Conservation (phyloP, 2,329 filamentous ascomycete genomes). For the Colletotrichum simmondsii region DNA sequence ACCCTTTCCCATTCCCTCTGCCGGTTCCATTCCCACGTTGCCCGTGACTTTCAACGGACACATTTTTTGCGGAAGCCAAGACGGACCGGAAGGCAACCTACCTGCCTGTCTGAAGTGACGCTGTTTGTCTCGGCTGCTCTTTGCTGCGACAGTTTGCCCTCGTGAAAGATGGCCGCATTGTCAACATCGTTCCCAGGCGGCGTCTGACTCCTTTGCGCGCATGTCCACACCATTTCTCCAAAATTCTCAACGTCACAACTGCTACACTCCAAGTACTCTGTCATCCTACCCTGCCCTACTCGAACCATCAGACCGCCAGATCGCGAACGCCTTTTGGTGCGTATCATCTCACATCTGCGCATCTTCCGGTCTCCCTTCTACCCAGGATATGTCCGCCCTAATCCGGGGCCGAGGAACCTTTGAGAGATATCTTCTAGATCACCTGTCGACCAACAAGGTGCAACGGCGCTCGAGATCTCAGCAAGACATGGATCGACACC, state of each 20-base stretch:
- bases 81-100: constrained; percentile 1
- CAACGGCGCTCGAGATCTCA: constrained; percentile 20
- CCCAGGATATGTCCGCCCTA: neutral
- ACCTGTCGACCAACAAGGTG: constrained; percentile 13
- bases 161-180: neutral
- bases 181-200: neutral
- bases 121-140: constrained; percentile 1
- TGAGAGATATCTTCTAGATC: neutral
- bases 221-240: neutral
- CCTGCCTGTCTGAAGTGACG: neutral
- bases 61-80: constrained; percentile 14
- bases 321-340: constrained; percentile 1
- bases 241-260: neutral
- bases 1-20: neutral
- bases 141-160: neutral
- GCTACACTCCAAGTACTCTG: neutral
- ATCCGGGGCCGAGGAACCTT: neutral
- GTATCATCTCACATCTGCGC: neutral
- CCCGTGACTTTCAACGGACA: neutral
- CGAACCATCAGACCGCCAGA: constrained; percentile 1
- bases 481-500: constrained; percentile 26
- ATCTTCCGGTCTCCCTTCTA: neutral
- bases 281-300: neutral
- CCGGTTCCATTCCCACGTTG: neutral
- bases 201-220: neutral